These are phyloP conservation scores for Avena sativa DNA, from an alignment of 176 grass and related monocot genomes.

Conservation along the genomic window DNA sequence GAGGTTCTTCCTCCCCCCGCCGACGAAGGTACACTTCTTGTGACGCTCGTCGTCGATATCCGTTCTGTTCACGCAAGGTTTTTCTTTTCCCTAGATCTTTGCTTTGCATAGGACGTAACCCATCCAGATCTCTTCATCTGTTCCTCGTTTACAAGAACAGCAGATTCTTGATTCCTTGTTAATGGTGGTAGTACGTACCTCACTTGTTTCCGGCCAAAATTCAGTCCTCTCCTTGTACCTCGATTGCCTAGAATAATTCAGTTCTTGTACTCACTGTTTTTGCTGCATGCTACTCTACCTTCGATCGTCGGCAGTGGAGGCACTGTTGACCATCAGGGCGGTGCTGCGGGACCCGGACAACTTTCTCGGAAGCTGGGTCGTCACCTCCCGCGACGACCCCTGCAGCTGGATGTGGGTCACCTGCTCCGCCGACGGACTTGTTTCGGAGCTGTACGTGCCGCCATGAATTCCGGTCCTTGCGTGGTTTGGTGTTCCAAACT, in stretches of 20 bases:
- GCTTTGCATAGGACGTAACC: neutral
- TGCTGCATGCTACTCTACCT: neutral
- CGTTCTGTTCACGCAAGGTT: neutral
- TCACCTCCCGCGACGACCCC: conserved; percentile 53
- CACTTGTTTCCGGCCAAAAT: neutral
- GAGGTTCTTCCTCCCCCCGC: neutral
- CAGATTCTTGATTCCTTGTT: neutral
- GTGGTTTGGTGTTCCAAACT: neutral
- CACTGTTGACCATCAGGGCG: conserved; percentile 65
- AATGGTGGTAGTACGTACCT: neutral
- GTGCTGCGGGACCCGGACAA: conserved; percentile 57
- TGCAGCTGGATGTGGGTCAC: conserved; percentile 77
- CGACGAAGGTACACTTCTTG: conserved; percentile 3
- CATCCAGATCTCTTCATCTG: neutral
- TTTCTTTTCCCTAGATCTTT: neutral
- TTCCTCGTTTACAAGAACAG: neutral
- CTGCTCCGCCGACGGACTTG: conserved; percentile 55
- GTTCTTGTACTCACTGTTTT: neutral
- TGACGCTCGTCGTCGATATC: neutral
- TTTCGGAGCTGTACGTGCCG: conserved; percentile 52
- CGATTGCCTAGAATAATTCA: too few relatives aligned
- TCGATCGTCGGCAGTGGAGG: conserved; percentile 47
- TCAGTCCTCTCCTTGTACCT: too few relatives aligned
- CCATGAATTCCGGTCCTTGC: neutral
- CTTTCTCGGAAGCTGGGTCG: conserved; percentile 68